Conservation (phyloP, 768 basidiomycete genomes). For the Russula brevipes region DNA sequence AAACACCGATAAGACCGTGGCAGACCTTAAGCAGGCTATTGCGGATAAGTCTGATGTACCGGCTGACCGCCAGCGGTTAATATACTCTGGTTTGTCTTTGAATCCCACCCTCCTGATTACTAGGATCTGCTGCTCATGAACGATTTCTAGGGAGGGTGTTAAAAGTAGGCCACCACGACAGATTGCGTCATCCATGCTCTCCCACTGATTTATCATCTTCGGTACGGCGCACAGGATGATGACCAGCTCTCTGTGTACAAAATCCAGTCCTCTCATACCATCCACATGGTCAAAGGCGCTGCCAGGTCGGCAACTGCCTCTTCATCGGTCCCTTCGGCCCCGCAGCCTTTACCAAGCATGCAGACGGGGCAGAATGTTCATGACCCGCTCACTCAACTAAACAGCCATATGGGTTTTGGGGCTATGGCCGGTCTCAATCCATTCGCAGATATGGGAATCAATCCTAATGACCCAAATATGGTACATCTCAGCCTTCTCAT, state of each 20-base stretch:
- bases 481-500: conserved; percentile 38
- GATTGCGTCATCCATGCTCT: conserved; percentile 1
- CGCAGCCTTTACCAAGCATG: conserved; percentile 73
- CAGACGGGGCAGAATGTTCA: conserved; percentile 86
- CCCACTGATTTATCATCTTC: conserved; percentile 6
- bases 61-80: conserved; percentile 83
- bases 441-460: conserved; percentile 86
- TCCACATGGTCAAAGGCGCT: conserved; percentile 91
- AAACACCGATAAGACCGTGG: conserved; percentile 74
- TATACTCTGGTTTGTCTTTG: conserved; percentile 71
- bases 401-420: conserved; percentile 72
- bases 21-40: conserved; percentile 87
- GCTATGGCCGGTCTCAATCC: conserved; percentile 86
- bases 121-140: not conserved
- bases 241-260: conserved; percentile 81
- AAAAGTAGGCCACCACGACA: conserved; percentile 44
- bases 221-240: conserved; percentile 54
- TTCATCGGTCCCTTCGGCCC: conserved; percentile 38
- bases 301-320: conserved; percentile 38
- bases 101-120: not conserved
- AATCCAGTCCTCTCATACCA: conserved; percentile 81
- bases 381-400: conserved; percentile 81
- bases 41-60: conserved; percentile 80
- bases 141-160: conserved; percentile 55
- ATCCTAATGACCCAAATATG: conserved; percentile 92